These are phyloP conservation scores for Suillus decipiens DNA, from an alignment of 768 basidiomycete genomes.

Conservation along the genomic window DNA sequence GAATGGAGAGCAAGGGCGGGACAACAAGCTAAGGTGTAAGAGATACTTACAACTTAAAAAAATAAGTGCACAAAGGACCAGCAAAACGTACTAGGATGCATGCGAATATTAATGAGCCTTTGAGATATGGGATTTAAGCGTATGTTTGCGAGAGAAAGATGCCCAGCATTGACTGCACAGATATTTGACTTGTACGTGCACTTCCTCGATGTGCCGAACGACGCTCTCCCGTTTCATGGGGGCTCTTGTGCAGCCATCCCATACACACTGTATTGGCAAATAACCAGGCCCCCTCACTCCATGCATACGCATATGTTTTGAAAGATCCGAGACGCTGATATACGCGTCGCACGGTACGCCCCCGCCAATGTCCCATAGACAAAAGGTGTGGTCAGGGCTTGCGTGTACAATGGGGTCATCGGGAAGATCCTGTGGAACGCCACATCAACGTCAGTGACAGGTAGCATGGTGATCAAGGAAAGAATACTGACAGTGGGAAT, in stretches of 20 bases:
- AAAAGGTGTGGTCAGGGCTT: background rate
- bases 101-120: conserved; percentile 8
- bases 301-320: conserved; percentile 28
- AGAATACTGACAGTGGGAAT: background rate
- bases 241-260: conserved; percentile 18
- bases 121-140: conserved; percentile 18
- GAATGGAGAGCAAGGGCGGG: background rate
- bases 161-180: conserved; percentile 21
- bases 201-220: conserved; percentile 28
- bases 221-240: conserved; percentile 32
- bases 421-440: background rate
- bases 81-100: background rate
- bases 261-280: conserved; percentile 15
- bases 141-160: conserved; percentile 29
- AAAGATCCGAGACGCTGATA: conserved; percentile 14
- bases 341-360: conserved; percentile 2
- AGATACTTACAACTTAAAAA: background rate
- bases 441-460: background rate
- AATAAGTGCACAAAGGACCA: background rate
- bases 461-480: background rate
- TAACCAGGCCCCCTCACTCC: conserved; percentile 22
- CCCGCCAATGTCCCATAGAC: conserved; percentile 16
- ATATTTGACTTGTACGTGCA: conserved; percentile 22
- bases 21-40: background rate
- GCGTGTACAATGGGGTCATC: background rate